These are phyloP conservation scores for Dichotomocladium elegans DNA, from an alignment of 371 early-diverging fungal species.

Conservation along the genomic window DNA sequence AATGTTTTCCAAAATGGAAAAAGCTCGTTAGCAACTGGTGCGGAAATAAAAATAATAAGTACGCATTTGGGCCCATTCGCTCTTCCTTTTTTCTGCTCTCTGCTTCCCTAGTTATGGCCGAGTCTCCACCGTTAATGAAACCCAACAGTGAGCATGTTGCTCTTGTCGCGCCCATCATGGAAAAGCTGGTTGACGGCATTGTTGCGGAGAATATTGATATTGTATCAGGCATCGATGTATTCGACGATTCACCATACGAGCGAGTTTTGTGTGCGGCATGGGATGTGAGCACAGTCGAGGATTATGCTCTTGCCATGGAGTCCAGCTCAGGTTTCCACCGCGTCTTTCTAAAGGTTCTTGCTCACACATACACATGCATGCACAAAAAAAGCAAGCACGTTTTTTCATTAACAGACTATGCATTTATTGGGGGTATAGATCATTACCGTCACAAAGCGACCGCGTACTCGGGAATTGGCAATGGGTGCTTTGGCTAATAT, in stretches of 20 bases:
- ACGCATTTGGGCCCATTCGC: no score
- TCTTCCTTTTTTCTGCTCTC: neutral
- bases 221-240: conserved; percentile 5
- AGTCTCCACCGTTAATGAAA: neutral
- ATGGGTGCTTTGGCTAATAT: conserved; percentile 41
- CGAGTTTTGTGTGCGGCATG: conserved; percentile 39
- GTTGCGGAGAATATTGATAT: conserved; percentile 21
- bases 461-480: conserved; percentile 35
- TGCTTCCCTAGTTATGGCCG: neutral
- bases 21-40: no score
- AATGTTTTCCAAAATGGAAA: no score
- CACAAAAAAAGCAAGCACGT: no score
- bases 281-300: conserved; percentile 36
- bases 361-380: no score
- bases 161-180: conserved; percentile 30
- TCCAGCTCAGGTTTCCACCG: conserved; percentile 21
- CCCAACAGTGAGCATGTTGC: neutral
- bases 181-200: conserved; percentile 27
- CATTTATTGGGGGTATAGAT: conserved; percentile 25
- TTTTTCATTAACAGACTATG: no score
- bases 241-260: conserved; percentile 42
- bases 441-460: conserved; percentile 22
- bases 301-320: conserved; percentile 25
- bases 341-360: conserved; percentile 38
- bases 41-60: no score